Percentiles rank a stretch among this genome's conserved stretches.
phyloP scores from a whole-genome alignment of 441 rosid genomes.

The Daphne laureola region DNA sequence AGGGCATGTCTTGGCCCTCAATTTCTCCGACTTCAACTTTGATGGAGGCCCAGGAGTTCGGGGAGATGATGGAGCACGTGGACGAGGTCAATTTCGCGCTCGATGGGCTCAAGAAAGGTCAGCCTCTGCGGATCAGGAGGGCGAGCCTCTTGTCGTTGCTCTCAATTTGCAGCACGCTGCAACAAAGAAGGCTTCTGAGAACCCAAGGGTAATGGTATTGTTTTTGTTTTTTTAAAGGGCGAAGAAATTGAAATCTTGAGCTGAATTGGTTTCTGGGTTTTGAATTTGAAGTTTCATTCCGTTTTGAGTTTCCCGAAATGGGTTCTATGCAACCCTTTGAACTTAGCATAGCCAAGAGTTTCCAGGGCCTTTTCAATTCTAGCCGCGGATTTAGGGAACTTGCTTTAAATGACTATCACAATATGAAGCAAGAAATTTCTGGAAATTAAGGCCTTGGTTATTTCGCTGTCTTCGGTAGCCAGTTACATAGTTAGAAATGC shows the following conservation, averaged over 20 bases:
- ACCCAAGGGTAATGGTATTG: constrained; percentile 40
- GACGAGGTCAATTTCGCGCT: constrained; percentile 97
- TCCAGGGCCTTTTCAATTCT: too few species aligned
- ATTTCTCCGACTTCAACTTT: constrained; percentile 50
- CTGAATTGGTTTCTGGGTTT: constrained; percentile 13
- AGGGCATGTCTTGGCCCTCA: constrained; percentile 23
- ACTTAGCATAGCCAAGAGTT: too few species aligned
- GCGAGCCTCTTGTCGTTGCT: constrained; percentile 75
- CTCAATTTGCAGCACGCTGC: constrained; percentile 62
- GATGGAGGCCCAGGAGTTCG: constrained; percentile 96
- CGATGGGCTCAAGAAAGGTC: constrained; percentile 79
- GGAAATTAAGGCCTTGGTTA: too few species aligned
- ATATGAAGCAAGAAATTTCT: too few species aligned
- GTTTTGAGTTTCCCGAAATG: neutral
- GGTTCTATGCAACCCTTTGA: too few species aligned
- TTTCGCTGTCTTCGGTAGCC: too few species aligned
- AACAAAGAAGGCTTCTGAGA: constrained; percentile 73
- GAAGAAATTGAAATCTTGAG: too few species aligned
- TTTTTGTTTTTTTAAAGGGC: neutral
- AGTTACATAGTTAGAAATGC: too few species aligned
- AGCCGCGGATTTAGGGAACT: too few species aligned
- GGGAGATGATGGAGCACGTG: constrained; percentile 97
- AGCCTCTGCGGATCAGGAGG: constrained; percentile 72
- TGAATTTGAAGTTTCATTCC: constrained; percentile 3
- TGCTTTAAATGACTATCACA: too few species aligned